Conservation (phyloP, 257 asterid genomes). For the Prunella vulgaris region DNA sequence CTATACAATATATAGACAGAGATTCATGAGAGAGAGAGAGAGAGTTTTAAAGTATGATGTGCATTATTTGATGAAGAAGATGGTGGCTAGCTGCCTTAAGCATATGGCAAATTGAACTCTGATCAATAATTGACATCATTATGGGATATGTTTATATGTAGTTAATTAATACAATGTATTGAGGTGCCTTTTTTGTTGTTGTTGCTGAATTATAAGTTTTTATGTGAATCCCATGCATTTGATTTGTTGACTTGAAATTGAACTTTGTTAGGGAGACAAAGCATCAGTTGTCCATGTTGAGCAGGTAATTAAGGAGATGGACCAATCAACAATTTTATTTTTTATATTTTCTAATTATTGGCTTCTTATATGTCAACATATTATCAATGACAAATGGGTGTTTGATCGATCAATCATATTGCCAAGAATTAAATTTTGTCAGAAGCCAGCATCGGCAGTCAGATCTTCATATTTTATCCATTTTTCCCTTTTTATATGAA, state of each 20-base stretch:
- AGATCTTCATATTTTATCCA: not conserved
- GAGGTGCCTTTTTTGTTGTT: constrained; percentile 21
- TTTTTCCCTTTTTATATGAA: too few species aligned
- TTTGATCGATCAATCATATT: not conserved
- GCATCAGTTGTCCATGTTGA: constrained; percentile 55
- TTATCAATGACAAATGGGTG: not conserved
- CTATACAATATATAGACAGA: not conserved
- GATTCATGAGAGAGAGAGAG: not conserved
- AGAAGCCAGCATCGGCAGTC: not conserved
- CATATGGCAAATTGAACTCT: constrained; percentile 41
- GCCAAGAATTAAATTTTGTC: not conserved
- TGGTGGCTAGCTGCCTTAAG: constrained; percentile 27
- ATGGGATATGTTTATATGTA: constrained; percentile 29
- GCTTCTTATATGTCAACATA: not conserved
- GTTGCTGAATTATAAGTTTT: constrained; percentile 5
- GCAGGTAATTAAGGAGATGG: constrained; percentile 34
- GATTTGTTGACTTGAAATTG: constrained; percentile 49
- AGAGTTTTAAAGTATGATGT: constrained; percentile 10
- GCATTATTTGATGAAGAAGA: constrained; percentile 36
- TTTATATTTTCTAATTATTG: constrained; percentile 19
- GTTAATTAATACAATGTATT: constrained; percentile 30
- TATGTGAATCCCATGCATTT: constrained; percentile 25
- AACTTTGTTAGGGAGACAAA: constrained; percentile 68
- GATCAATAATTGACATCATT: constrained; percentile 38
- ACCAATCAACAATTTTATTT: too few species aligned